A percentile compares a stretch with the other conserved stretches of the same genome.
Evolutionary conservation across 1,284 basidiomycete genomes (phyloP).

Genomic region (Leccinum griseonigrum): DNA sequence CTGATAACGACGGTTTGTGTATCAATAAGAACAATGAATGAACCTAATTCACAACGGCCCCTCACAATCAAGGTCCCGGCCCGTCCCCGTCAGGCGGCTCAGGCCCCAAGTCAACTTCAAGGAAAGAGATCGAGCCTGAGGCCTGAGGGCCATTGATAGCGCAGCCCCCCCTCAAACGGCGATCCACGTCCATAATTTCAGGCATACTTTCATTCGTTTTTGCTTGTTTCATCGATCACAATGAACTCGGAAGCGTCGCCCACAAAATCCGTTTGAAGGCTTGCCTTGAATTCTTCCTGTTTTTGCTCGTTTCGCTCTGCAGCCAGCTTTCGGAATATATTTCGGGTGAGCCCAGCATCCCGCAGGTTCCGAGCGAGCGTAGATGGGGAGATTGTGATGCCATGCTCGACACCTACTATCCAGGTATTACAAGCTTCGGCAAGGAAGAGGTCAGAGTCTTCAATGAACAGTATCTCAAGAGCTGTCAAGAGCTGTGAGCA

Average conservation of each 20-base stretch:
- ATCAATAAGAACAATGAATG: no score
- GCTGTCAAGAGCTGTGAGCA: neutral
- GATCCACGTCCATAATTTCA: neutral
- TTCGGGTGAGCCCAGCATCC: neutral
- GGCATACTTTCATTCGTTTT: slow-evolving; percentile 20
- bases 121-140: no score
- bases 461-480: neutral
- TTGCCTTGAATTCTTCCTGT: neutral
- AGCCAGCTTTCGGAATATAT: neutral
- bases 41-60: no score
- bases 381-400: neutral
- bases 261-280: neutral
- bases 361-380: neutral
- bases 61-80: no score
- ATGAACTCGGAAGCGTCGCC: slow-evolving; percentile 27
- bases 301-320: neutral
- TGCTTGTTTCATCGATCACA: slow-evolving; percentile 27
- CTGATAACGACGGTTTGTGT: no score
- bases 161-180: no score
- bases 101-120: no score
- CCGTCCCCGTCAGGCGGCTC: no score
- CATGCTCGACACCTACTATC: neutral
- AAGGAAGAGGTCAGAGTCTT: neutral
- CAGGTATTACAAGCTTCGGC: neutral
- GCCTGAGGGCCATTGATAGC: no score